Base-by-base conservation (phyloP, 164 flowering plant species). In the Piper betle region DNA sequence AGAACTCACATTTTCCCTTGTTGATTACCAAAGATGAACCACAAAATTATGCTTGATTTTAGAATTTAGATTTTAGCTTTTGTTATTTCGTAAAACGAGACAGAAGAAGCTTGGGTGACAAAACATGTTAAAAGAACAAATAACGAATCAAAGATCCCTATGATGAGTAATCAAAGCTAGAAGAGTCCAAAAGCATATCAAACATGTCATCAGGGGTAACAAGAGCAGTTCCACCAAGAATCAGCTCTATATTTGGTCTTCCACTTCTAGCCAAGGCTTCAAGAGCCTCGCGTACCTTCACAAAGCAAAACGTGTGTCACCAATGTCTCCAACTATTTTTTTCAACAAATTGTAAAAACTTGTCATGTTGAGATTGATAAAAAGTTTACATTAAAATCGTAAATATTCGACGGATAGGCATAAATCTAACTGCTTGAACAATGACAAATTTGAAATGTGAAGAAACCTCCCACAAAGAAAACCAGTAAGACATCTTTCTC, bases 181-280 rank as follows among this genome's bases (percentile, higher is more conserved):
- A 82, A 40, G 79, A 70, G 15, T 95, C 96, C 58, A 90, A 60
- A n/a, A 93, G 74, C 71, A 86, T 65, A 67, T 90, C 88, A 68
- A 84, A 64, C 97, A 90, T 88, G 80, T 81, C 82, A 53, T 80
- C 71, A 0, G 99, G 89, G 42, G 96, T 90, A 52, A 93, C 71
- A 69, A 90, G 75, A 62, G 96, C 86, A 19, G 99, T 88, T 68
- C 97, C 97, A 33, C 96, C 94, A 19, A 93, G 61, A 63, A 90
- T 77, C 65, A 88, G 65, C 66, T 90, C 92, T 38, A 83, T 53
- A 68, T 85, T 88, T 15, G 85, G 86, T 62, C 89, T 82, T 70
- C 94, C 90, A 64, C 86, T 82, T 61, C 80, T 83, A 17, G 88
- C 71, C 43, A 90, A 66, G 43, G 96, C 96, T 73, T 93, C 96